Conservation (phyloP, 2,329 filamentous ascomycete genomes). For the Aspergillus eucalypticola region DNA sequence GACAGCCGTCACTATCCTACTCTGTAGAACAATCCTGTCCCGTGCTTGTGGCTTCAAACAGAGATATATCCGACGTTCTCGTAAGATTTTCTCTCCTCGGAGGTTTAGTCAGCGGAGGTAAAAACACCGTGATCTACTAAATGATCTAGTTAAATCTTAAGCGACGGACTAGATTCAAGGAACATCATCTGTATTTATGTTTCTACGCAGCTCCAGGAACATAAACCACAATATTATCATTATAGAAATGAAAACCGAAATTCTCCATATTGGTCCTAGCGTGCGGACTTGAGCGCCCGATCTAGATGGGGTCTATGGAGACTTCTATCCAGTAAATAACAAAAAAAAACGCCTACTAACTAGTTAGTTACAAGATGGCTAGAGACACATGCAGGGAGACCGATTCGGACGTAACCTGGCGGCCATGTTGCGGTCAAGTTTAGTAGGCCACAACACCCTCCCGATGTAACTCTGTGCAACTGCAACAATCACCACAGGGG, state of each 20-base stretch:
- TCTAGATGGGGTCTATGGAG: neutral
- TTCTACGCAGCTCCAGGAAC: neutral
- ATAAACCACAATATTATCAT: neutral
- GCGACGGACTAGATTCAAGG: no score
- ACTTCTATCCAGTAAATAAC: neutral
- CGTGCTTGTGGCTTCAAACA: neutral
- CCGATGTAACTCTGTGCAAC: neutral
- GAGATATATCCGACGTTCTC: neutral
- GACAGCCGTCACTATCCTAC: neutral
- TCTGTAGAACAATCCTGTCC: neutral
- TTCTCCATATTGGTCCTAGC: neutral
- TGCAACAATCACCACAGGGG: no score
- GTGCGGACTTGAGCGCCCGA: neutral
- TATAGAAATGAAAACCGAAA: neutral
- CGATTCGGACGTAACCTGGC: neutral
- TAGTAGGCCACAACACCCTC: neutral
- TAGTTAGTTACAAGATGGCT: no score
- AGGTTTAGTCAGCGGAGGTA: neutral
- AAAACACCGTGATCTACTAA: no score
- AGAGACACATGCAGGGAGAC: neutral
- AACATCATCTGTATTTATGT: neutral
- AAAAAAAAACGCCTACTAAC: no score
- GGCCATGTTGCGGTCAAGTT: conserved; percentile 5
- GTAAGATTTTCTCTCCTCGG: neutral
- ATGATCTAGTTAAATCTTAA: no score